These are phyloP conservation scores for Tribonema minus DNA, from an alignment of 108 stramenopile species.

Conservation along the genomic window DNA sequence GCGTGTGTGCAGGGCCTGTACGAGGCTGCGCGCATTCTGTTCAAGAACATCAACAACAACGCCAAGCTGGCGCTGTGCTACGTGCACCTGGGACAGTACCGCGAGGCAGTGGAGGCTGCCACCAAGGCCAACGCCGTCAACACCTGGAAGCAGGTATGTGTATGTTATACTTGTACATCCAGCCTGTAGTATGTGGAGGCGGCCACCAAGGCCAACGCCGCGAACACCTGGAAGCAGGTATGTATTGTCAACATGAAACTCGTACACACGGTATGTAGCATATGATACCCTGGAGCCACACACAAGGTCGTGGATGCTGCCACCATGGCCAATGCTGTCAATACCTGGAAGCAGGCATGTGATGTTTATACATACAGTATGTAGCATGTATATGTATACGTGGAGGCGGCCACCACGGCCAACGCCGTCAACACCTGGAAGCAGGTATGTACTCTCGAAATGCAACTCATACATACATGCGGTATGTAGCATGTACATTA, in stretches of 20 bases:
- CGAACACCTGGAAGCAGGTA: constrained; percentile 98
- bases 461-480: too few species aligned
- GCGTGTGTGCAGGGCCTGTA: constrained; percentile 84
- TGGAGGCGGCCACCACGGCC: constrained; percentile 93
- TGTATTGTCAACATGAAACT: too few species aligned
- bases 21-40: constrained; percentile 92
- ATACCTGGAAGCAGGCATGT: constrained; percentile 98
- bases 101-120: constrained; percentile 98
- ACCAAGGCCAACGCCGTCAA: constrained; percentile 92
- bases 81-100: constrained; percentile 91
- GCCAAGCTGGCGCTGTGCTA: constrained; percentile 98
- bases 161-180: too few species aligned
- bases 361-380: too few species aligned
- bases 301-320: constrained; percentile 91
- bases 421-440: constrained; percentile 97
- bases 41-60: constrained; percentile 98
- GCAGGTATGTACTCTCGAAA: too few species aligned
- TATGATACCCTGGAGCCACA: not conserved
- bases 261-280: too few species aligned
- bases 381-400: constrained; percentile 65
- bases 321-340: constrained; percentile 89
- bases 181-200: too few species aligned
- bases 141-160: constrained; percentile 92
- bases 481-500: constrained; percentile 59
- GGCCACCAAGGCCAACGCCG: constrained; percentile 90